A percentile compares a stretch with the other conserved stretches of the same genome.
Conservation (phyloP, 345 rosid species). For the Mallotus nudiflorus region DNA sequence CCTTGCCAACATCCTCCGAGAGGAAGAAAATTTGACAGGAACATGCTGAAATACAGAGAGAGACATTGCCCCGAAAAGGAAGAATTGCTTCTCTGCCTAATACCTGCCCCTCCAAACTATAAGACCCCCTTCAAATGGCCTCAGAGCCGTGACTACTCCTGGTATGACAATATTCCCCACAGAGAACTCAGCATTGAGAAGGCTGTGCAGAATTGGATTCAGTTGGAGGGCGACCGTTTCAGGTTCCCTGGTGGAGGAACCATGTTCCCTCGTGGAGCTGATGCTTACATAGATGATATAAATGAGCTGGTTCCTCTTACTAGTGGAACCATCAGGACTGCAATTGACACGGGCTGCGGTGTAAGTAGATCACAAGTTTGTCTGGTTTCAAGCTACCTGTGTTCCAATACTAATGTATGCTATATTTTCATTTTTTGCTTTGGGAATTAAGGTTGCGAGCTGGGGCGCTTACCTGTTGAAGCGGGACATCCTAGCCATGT, state of each 20-base stretch:
- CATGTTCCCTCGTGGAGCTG: constrained; percentile 93
- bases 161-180: constrained; percentile 97
- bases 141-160: constrained; percentile 89
- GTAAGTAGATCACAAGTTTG: constrained; percentile 49
- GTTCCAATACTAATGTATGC: background rate
- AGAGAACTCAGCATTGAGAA: constrained; percentile 92
- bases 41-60: constrained; percentile 85
- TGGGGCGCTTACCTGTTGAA: constrained; percentile 89
- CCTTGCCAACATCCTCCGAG: constrained; percentile 81
- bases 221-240: constrained; percentile 84
- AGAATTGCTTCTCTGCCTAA: constrained; percentile 67
- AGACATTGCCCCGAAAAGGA: constrained; percentile 85
- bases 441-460: constrained; percentile 76
- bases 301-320: constrained; percentile 71
- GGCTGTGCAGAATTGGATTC: constrained; percentile 98
- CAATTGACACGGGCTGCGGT: constrained; percentile 96
- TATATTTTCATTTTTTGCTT: background rate
- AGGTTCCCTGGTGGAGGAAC: constrained; percentile 99
- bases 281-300: constrained; percentile 88
- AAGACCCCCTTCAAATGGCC: constrained; percentile 98
- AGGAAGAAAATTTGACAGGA: constrained; percentile 71
- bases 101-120: constrained; percentile 94
- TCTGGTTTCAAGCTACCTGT: background rate
- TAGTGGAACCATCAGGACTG: constrained; percentile 76
- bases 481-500: constrained; percentile 75